These are phyloP conservation scores for Alternaria sp. DNA, from an alignment of 2,329 filamentous ascomycete genomes.

Conservation along the genomic window DNA sequence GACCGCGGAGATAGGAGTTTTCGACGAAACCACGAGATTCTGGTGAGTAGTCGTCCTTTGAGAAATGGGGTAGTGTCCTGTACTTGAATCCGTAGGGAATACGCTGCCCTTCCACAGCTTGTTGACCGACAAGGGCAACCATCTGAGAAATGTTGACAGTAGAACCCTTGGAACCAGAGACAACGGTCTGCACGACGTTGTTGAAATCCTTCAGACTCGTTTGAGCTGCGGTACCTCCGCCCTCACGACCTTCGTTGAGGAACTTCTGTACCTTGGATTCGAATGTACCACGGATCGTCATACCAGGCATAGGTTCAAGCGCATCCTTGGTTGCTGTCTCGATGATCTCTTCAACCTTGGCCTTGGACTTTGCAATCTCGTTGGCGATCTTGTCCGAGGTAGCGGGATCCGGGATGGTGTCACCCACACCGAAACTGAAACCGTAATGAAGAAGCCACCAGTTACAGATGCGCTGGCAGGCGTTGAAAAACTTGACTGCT, in stretches of 20 bases:
- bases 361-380: conserved; percentile 82
- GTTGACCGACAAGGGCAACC: conserved; percentile 96
- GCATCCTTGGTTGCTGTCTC: conserved; percentile 81
- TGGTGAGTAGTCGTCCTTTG: conserved; percentile 98
- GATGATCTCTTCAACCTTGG: conserved; percentile 78
- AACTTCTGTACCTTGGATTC: conserved; percentile 96
- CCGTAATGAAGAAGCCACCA: conserved; percentile 98
- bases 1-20: conserved; percentile 94
- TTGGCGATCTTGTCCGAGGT: conserved; percentile 87
- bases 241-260: conserved; percentile 93
- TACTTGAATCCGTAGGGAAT: conserved; percentile 99
- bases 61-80: conserved; percentile 94
- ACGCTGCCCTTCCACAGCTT: conserved; percentile 97
- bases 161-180: conserved; percentile 96
- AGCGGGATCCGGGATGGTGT: conserved; percentile 87
- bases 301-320: conserved; percentile 92
- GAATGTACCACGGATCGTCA: conserved; percentile 98
- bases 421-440: conserved; percentile 97
- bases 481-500: conserved; percentile 95
- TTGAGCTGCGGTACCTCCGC: conserved; percentile 90
- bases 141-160: conserved; percentile 99
- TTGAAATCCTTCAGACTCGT: conserved; percentile 94
- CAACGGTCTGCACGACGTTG: conserved; percentile 95
- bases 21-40: conserved; percentile 98
- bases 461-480: conserved; percentile 90